Evolutionary conservation across 441 rosid species (phyloP), one percentile per base, ranked within the genome.

Genomic region (Jatropha podagrica): DNA sequence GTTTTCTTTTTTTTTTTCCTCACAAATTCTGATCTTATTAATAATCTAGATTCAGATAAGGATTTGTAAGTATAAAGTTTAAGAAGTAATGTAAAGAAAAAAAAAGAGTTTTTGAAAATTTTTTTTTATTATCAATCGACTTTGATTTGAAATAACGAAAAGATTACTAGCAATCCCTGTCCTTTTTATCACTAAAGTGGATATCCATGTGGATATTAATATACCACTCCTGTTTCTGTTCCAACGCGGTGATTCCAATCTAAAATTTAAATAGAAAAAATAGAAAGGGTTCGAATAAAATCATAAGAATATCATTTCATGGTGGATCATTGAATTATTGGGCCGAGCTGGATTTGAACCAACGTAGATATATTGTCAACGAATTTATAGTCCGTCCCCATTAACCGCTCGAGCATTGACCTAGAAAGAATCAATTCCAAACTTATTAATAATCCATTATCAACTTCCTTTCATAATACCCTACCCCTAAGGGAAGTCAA

Each of bases 361-460:
- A 49, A 12, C 14, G 54, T 49, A 49, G 54, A 49, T 9, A 49
- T 49, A 49, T 49, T 49, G 54, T 18, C 64, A 10, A 60, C 5
- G 64, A 60, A 60, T 60, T 60, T 60, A 60, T 9, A 60, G 64
- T 60, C 15, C 40, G 14, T 60, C 64, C 40, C 64, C 64, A 60
- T 60, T 26, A 60, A 60, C 37, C 2, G 65, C 65, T 60, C 40
- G 15, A 38, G 65, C 40, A 26, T 60, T 38, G 41, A 60, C 65
- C 40, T 37, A 60, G 1, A 38, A 60, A 60, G 40, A 60, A 60
- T 26, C 40, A 60, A 60, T 41, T 26, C 40, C 15, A 60, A 0
- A 60, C 65, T 60, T 60, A 26, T 60, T 26, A 60, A 60, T 26
- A 60, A 26, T 49, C 14, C 54, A 49, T 49, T 3, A 49, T 49